Evolutionary conservation across 2,329 filamentous ascomycete genomes (phyloP), one percentile per base, ranked within the genome.

Genomic region (Pseudogymnoascus sp.): DNA sequence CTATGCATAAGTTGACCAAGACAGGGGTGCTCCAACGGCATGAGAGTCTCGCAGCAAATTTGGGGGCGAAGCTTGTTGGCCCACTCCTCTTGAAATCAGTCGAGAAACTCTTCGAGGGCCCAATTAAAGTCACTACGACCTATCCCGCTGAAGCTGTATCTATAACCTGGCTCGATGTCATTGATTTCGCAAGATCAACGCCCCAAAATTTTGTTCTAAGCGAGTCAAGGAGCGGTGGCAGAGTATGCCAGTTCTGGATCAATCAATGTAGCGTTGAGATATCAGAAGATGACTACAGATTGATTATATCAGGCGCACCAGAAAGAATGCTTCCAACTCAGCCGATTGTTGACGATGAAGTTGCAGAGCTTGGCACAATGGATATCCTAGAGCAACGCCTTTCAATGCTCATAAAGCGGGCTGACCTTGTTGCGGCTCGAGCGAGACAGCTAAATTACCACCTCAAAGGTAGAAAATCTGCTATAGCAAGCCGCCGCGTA

Each of bases 1-100:
- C 3, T 28, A 21, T 28, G 18, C 31, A 53, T 56, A 16, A 38
- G 47, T 25, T 25, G 16, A 69, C 66, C 65, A 65, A 68, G 63
- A 65, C 65, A 82, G 91, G 87, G 67, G 90, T 94, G 14, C 79
- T 96, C 61, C 89, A 90, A 70, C 85, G 90, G 63, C 90, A 93
- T 73, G 91, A 96, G 76, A 93, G 89, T 74, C 84, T 96, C 69
- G 92, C 91, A 56, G 88, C 89, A 64, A 93, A 91, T 70, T 81
- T 96, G 25, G 91, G 91, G 69, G 91, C 90, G 63, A 89, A 91
- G 68, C 87, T 92, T 16, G 84, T 92, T 1, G 91, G 89, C 0
- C 90, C 91, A 23, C 90, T 92, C 61, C 77, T 96, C 66, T 84
- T 96, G 70, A 92, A 92, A 75, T 88, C 90, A 44, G 91, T 96